These are phyloP conservation scores for Melanomma pulvis-pyrius DNA, from an alignment of 495 filamentous ascomycete species.

Conservation along the genomic window DNA sequence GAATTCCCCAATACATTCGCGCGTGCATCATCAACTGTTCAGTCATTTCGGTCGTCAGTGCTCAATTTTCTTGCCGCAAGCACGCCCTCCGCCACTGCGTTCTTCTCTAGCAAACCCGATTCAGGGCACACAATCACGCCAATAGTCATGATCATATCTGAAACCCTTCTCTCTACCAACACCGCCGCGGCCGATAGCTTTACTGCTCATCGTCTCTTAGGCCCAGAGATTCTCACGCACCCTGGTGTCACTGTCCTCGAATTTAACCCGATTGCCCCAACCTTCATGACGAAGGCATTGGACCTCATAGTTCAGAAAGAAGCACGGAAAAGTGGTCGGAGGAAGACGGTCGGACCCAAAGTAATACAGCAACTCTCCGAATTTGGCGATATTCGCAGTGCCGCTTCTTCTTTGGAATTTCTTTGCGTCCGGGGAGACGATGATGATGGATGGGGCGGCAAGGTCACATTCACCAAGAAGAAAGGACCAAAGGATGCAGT, in stretches of 20 bases:
- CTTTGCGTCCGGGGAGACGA: constrained; percentile 75
- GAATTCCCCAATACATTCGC: constrained; percentile 88
- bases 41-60: constrained; percentile 74
- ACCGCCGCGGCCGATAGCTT: constrained; percentile 82
- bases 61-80: constrained; percentile 70
- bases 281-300: constrained; percentile 81
- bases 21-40: constrained; percentile 65
- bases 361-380: constrained; percentile 77
- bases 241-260: constrained; percentile 75
- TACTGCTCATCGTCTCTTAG: constrained; percentile 84
- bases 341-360: constrained; percentile 66
- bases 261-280: constrained; percentile 89
- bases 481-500: constrained; percentile 55
- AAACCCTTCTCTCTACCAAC: constrained; percentile 75
- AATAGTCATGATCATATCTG: constrained; percentile 86
- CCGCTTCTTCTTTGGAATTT: constrained; percentile 86
- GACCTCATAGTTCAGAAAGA: constrained; percentile 79
- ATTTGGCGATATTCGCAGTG: constrained; percentile 88
- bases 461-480: constrained; percentile 64
- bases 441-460: constrained; percentile 68
- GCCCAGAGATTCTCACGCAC: constrained; percentile 79
- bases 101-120: constrained; percentile 37
- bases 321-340: constrained; percentile 67
- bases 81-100: constrained; percentile 50
- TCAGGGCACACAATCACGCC: constrained; percentile 59